Evolutionary conservation across 108 stramenopile genomes (phyloP).

Genomic region (Pelagomonas calceolata): DNA sequence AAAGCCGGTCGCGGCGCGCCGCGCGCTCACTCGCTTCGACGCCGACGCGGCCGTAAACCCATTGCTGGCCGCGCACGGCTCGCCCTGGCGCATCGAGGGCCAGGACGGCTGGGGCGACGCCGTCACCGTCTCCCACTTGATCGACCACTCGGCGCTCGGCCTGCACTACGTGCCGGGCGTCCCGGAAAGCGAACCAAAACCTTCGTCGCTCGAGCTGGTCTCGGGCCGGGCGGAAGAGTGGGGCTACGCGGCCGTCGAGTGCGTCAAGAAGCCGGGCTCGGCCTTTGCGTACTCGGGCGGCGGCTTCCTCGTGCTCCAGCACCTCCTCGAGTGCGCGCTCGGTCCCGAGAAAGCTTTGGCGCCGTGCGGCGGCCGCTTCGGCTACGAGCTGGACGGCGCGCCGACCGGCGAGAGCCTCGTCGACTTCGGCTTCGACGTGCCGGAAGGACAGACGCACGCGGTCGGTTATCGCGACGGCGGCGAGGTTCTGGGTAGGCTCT

Average conservation of each 20-base stretch:
- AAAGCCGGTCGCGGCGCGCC: conserved; percentile 18
- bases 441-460: background rate
- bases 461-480: conserved; percentile 10
- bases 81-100: background rate
- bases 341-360: background rate
- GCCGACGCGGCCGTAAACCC: conserved; percentile 4
- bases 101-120: conserved; percentile 1
- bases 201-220: background rate
- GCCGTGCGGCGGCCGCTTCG: background rate
- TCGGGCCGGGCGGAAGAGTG: background rate
- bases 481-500: background rate
- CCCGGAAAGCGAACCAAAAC: background rate
- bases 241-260: conserved; percentile 5
- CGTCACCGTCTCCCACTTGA: conserved; percentile 7
- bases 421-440: conserved; percentile 3
- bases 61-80: background rate
- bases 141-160: conserved; percentile 21
- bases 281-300: conserved; percentile 14
- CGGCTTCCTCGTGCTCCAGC: conserved; percentile 19
- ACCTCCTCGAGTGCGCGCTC: conserved; percentile 10
- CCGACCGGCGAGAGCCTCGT: background rate
- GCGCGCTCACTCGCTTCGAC: conserved; percentile 12
- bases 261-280: conserved; percentile 10
- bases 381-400: background rate
- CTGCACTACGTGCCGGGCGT: conserved; percentile 27